Evolutionary conservation across 1,284 basidiomycete species (phyloP), one percentile per base, ranked within the genome.

Genomic region (Rhodotorula sp.): DNA sequence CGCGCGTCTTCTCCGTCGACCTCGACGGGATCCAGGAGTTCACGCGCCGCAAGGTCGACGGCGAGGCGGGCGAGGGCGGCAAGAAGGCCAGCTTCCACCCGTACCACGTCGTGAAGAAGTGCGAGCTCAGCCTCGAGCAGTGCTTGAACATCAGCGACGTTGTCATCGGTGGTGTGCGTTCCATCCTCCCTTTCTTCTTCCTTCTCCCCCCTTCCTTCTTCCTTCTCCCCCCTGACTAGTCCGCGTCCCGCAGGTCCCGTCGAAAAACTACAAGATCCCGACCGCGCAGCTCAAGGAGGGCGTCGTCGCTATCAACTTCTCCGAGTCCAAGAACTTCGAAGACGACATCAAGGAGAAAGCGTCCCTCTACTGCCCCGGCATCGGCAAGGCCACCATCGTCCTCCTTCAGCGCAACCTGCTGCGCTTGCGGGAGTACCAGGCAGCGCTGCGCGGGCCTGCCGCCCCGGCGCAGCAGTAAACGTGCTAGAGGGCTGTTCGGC

Each of bases 291-390:
- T 99, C 77, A 96, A 96, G 83, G 91, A 94, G 77, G 96, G 95
- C 6, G 95, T 94, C 76, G 84, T 96, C 2, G 95, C 93, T 78
- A 84, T 98, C 72, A 98, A 98, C 80, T 92, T 99, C 60, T 90
- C 93, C 37, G 90, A 91, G 8, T 94, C 97, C 80, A 98, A 96
- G 85, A 99, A 99, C 83, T 99, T 98, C 80, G 93, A 97, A 81
- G 88, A 88, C 72, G 90, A 97, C 80, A 90, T 98, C 29, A 86
- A 93, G 75, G 92, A 95, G 61, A 92, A 94, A 85, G 92, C 92
- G 21, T 92, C 92, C 8, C 85, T 97, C 76, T 96, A 96, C 81
- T 86, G 96, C 73, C 94, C 95, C 25, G 90, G 92, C 7, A 93
- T 99, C 39, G 96, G 96, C 54, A 97, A 97, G 84, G 92, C 96